phyloP scores from a whole-genome alignment of 495 filamentous ascomycete genomes.

The Cladorrhinum samala region DNA sequence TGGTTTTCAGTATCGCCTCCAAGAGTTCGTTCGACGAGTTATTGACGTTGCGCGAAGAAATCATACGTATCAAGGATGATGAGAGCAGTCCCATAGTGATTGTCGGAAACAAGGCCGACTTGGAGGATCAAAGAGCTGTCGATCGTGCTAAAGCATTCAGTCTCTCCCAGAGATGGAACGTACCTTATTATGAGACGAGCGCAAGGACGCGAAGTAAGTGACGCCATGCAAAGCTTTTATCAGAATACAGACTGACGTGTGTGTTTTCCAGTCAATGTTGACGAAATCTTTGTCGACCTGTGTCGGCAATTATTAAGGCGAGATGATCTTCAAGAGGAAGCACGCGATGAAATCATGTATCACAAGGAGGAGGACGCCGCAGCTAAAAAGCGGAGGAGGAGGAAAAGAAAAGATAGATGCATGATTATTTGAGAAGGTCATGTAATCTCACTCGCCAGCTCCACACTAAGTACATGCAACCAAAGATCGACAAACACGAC shows the following conservation, averaged over 20 bases:
- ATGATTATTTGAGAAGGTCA: constrained; percentile 18
- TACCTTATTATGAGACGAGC: constrained; percentile 92
- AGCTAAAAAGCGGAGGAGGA: constrained; percentile 17
- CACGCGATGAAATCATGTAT: constrained; percentile 36
- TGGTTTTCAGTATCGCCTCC: constrained; percentile 96
- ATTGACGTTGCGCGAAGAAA: constrained; percentile 84
- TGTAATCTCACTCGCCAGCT: too few species aligned
- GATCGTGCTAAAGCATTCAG: constrained; percentile 75
- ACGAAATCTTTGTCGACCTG: constrained; percentile 91
- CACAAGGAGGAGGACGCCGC: constrained; percentile 21
- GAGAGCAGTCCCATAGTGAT: constrained; percentile 88
- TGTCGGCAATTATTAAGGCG: constrained; percentile 85
- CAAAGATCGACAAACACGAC: too few species aligned
- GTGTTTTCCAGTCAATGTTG: constrained; percentile 62
- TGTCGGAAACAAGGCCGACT: constrained; percentile 94
- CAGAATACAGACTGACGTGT: too few species aligned
- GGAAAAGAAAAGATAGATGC: constrained; percentile 23
- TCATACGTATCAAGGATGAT: constrained; percentile 95
- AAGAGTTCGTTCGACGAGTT: constrained; percentile 80
- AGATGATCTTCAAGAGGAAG: constrained; percentile 46
- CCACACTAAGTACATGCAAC: too few species aligned
- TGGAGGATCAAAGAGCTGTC: constrained; percentile 85
- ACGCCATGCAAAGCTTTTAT: too few species aligned
- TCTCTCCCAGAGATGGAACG: constrained; percentile 84
- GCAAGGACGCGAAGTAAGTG: constrained; percentile 63